Evolutionary conservation across 73 alveolate species (phyloP), one percentile per base, ranked within the genome.

Genomic region (Diophrys sp.): DNA sequence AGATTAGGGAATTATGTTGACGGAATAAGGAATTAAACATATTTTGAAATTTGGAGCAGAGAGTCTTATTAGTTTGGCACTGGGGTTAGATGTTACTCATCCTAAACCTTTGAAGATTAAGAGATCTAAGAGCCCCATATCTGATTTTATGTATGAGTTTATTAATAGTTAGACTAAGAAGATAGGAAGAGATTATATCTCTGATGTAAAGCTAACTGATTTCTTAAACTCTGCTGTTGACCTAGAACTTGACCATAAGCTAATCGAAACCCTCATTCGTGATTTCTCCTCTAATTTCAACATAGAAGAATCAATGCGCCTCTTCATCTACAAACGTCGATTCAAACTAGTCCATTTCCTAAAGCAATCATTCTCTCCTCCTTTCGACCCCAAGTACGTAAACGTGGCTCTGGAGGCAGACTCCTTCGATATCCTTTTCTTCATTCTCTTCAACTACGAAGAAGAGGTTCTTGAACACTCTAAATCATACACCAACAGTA

Each of bases 401-500:
- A 29, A 24, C 28, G 53, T 73, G 2, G 81, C 81, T 2, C 1
- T 73, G 29, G 81, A 73, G 54, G 1, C 33, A 28, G 81, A 73
- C 31, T 62, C 73, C 1, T 2, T 73, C 0, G 81, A 73, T 34
- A 33, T 54, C 2, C 71, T 73, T 23, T 73, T 73, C 54, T 28
- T 44, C 62, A 11, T 44, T 11, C 62, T 44, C 18, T 44, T 44
- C 18, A 44, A 44, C 18, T 44, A 44, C 62, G 62, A 44, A 44
- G 62, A 44, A 44, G 62, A 44, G 18, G 5, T 5, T 18, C 18
- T 44, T 5, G 62, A 44, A 11, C 62, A 44, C 62, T 18, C 62
- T 44, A 44, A 44, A 44, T 11, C 18, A 18, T 44, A 44, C 62
- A 44, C 62, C 5, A 44, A 73, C 53, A 26, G 73, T 24, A 25